Conservation (phyloP, 768 basidiomycete genomes). For the Piloderma croceum region DNA sequence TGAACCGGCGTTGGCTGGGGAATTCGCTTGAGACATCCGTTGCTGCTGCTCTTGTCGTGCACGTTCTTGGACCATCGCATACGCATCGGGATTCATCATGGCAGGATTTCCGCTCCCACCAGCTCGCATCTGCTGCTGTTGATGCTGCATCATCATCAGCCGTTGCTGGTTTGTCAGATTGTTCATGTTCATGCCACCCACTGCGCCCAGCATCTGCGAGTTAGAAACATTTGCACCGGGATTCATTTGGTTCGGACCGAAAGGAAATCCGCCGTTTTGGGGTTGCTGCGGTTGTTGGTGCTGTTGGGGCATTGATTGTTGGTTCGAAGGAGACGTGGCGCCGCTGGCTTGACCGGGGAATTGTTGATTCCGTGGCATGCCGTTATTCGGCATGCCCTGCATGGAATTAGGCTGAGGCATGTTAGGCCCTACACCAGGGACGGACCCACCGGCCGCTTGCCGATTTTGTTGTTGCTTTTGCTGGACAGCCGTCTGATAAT, state of each 20-base stretch:
- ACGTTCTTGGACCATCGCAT: conserved; percentile 25
- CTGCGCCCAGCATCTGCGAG: conserved; percentile 24
- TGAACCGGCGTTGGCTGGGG: conserved; percentile 22
- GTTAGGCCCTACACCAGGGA: conserved; percentile 25
- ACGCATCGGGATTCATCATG: conserved; percentile 31
- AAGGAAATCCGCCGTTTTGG: conserved; percentile 29
- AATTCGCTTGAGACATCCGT: conserved; percentile 38
- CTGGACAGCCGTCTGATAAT: conserved; percentile 16
- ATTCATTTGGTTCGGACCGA: conserved; percentile 24
- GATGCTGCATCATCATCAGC: conserved; percentile 31
- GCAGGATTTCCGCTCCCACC: conserved; percentile 6
- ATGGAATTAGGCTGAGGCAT: conserved; percentile 25
- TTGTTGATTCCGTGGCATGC: conserved; percentile 11
- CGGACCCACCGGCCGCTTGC: conserved; percentile 21
- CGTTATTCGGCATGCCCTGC: conserved; percentile 20
- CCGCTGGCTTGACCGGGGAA: conserved; percentile 12
- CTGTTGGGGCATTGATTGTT: conserved; percentile 24
- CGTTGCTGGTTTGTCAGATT: conserved; percentile 38
- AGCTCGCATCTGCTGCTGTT: conserved; percentile 4
- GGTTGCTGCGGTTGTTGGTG: conserved; percentile 4
- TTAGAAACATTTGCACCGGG: conserved; percentile 25
- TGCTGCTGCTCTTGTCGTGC: conserved; percentile 37
- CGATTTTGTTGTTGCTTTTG: conserved; percentile 25
- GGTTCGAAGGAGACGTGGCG: conserved; percentile 21
- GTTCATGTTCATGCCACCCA: conserved; percentile 23